A percentile compares a stretch with the other conserved stretches of the same genome.
These are phyloP conservation scores for Pontederia crassipes DNA, from an alignment of 176 grass and related monocot genomes.

Conservation along the genomic window DNA sequence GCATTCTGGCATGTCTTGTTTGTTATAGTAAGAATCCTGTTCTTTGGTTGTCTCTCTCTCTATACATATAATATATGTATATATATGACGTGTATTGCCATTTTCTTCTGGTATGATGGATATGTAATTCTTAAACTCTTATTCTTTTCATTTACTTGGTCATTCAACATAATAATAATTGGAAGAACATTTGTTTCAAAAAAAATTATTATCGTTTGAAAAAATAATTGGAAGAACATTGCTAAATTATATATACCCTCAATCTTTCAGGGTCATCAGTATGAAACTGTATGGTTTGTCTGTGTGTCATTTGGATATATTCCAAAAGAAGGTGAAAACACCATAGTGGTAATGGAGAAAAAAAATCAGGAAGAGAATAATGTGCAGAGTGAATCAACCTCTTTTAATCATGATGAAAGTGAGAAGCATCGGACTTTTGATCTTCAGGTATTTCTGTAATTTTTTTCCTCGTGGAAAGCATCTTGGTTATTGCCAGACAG, in stretches of 20 bases:
- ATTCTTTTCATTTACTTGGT: conserved; percentile 3
- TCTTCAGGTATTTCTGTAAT: conserved; percentile 56
- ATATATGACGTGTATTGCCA: no score
- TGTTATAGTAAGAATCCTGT: no score
- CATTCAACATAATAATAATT: not conserved
- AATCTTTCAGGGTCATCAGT: conserved; percentile 63
- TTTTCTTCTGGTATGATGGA: no score
- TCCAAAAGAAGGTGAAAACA: conserved; percentile 70
- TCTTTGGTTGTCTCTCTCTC: no score
- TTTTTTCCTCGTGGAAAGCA: not conserved
- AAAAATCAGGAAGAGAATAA: conserved; percentile 44
- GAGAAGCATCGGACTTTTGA: conserved; percentile 71
- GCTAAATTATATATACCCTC: no score
- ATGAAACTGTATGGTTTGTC: conserved; percentile 94
- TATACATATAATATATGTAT: no score
- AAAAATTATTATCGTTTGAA: no score
- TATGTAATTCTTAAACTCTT: conserved; percentile 4
- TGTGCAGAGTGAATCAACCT: conserved; percentile 43
- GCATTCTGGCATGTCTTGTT: no score
- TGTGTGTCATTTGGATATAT: conserved; percentile 94
- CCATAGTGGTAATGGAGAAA: conserved; percentile 74
- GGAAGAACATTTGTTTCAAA: no score
- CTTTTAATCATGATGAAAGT: conserved; percentile 50
- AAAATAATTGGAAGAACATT: no score
- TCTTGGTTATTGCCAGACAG: no score